Conservation (phyloP, 495 filamentous ascomycete genomes). For the Aspergillus ostianus region DNA sequence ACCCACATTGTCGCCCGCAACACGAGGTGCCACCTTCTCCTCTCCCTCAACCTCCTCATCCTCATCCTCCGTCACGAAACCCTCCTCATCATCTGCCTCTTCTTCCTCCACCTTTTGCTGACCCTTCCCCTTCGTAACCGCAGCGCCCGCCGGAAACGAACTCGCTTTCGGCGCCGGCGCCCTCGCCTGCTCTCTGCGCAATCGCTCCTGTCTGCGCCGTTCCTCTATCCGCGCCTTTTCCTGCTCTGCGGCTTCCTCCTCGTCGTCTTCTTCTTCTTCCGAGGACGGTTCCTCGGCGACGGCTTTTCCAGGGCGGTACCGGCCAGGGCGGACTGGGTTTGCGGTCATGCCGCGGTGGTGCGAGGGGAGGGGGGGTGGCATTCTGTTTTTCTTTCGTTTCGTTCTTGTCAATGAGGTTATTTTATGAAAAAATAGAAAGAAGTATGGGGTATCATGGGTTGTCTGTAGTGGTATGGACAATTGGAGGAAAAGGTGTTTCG, state of each 20-base stretch:
- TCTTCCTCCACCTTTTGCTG: slow-evolving; percentile 28
- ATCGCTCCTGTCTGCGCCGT: slow-evolving; percentile 30
- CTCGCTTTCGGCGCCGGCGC: slow-evolving; percentile 65
- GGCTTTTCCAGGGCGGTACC: slow-evolving; percentile 85
- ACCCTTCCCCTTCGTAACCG: slow-evolving; percentile 26
- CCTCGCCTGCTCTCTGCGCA: slow-evolving; percentile 39
- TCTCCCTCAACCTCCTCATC: slow-evolving; percentile 48
- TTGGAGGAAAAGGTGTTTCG: no score
- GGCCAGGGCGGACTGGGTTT: slow-evolving; percentile 73
- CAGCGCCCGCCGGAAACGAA: slow-evolving; percentile 47
- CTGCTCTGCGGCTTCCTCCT: slow-evolving; percentile 41
- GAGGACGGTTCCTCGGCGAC: slow-evolving; percentile 64
- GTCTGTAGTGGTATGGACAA: no score
- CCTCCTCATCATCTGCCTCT: slow-evolving; percentile 60
- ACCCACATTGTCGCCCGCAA: slow-evolving; percentile 9
- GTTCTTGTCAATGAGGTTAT: neutral
- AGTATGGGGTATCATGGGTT: no score
- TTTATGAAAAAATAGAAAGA: no score
- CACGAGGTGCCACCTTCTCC: slow-evolving; percentile 35
- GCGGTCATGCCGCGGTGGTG: slow-evolving; percentile 87
- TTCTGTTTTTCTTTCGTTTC: slow-evolving; percentile 34
- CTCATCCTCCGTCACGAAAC: slow-evolving; percentile 72
- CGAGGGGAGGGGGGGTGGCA: slow-evolving; percentile 60
- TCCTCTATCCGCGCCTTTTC: slow-evolving; percentile 35
- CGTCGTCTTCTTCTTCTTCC: slow-evolving; percentile 58